These are phyloP conservation scores for Phytophthora agathidicida DNA, from an alignment of 352 stramenopile genomes.

Conservation along the genomic window DNA sequence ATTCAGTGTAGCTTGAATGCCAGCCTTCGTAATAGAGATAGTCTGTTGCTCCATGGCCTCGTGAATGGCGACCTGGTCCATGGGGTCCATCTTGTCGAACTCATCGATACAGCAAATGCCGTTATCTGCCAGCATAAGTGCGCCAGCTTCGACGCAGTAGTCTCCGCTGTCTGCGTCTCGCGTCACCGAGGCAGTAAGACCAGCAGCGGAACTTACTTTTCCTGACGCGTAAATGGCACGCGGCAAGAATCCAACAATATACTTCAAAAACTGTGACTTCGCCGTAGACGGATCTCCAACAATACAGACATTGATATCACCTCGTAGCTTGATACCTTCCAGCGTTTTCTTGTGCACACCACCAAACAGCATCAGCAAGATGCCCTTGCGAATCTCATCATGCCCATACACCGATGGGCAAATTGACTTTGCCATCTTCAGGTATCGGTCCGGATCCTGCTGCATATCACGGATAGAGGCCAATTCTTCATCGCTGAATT, in stretches of 20 bases:
- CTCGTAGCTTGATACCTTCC: conserved; percentile 98
- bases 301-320: conserved; percentile 99
- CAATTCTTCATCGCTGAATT: conserved; percentile 94
- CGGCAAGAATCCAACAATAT: conserved; percentile 93
- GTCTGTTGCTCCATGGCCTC: conserved; percentile 99
- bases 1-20: conserved; percentile 99
- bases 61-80: conserved; percentile 99
- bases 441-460: conserved; percentile 89
- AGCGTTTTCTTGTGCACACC: conserved; percentile 98
- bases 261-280: conserved; percentile 99
- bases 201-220: conserved; percentile 98
- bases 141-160: conserved; percentile 92
- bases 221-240: conserved; percentile 99
- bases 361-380: conserved; percentile 98
- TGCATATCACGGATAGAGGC: conserved; percentile 94
- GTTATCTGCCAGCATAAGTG: conserved; percentile 98
- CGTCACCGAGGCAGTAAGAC: conserved; percentile 97
- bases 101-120: conserved; percentile 99
- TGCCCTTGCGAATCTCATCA: conserved; percentile 92
- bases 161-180: conserved; percentile 94
- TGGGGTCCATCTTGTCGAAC: conserved; percentile 98
- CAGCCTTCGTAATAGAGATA: conserved; percentile 98
- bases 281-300: conserved; percentile 98
- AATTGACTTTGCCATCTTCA: conserved; percentile 95
- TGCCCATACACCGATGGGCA: conserved; percentile 98